Conservation (phyloP, 2,329 filamentous ascomycete species). For the Thermoascus crustaceus region DNA sequence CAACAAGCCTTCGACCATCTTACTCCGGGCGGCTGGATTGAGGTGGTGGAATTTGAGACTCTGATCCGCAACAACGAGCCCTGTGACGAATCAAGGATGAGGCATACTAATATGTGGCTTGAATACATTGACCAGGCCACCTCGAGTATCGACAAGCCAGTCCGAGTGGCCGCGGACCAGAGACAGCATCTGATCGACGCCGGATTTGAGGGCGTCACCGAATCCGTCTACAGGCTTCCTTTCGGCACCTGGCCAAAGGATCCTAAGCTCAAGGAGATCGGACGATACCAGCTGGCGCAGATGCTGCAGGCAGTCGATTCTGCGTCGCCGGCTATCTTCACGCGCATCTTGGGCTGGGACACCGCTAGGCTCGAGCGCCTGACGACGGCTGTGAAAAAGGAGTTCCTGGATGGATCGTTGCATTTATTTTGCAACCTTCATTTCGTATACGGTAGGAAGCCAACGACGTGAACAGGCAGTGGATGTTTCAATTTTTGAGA, state of each 20-base stretch:
- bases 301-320: constrained; percentile 1
- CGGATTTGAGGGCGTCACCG: background rate
- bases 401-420: background rate
- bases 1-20: constrained; percentile 9
- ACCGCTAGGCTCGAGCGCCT: background rate
- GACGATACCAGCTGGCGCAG: background rate
- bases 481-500: too few species aligned
- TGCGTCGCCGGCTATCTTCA: background rate
- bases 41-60: constrained; percentile 13
- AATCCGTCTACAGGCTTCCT: background rate
- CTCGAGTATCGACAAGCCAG: background rate
- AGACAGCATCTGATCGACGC: background rate
- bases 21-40: constrained; percentile 13
- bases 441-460: constrained; percentile 1
- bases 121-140: background rate
- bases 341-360: background rate
- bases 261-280: background rate
- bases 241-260: constrained; percentile 1
- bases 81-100: background rate
- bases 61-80: constrained; percentile 10
- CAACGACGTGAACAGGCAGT: background rate
- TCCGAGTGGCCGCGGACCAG: background rate
- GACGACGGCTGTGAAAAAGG: background rate
- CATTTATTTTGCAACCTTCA: background rate
- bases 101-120: background rate